Evolutionary conservation across 306 rosid genomes (phyloP).

Genomic region (Chamaecrista fasciculata): DNA sequence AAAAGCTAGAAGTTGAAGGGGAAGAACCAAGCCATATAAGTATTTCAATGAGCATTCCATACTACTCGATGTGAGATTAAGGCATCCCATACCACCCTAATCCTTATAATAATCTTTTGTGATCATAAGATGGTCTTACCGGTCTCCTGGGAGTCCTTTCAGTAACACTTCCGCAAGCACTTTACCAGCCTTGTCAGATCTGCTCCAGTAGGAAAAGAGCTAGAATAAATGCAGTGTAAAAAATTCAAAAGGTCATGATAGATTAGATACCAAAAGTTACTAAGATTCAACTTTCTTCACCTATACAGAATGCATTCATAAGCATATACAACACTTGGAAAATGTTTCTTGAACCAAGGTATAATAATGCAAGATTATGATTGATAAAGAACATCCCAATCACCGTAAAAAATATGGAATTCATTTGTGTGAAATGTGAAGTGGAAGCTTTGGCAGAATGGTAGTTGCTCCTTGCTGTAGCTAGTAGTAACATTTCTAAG

Average conservation of each 20-base stretch:
- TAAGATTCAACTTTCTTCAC: constrained; percentile 2
- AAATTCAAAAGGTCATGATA: neutral
- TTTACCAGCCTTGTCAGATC: constrained; percentile 73
- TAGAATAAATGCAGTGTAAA: constrained; percentile 16
- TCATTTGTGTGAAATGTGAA: neutral
- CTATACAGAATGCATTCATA: neutral
- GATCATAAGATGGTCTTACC: constrained; percentile 44
- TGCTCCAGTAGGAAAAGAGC: constrained; percentile 28
- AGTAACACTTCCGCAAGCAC: constrained; percentile 59
- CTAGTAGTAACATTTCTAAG: neutral
- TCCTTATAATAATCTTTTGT: constrained; percentile 30
- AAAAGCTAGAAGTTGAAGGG: too few relatives aligned
- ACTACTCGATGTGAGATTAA: too few relatives aligned
- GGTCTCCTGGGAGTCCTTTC: constrained; percentile 61
- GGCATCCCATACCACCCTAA: too few relatives aligned
- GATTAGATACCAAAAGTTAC: constrained; percentile 1
- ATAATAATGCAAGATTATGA: neutral
- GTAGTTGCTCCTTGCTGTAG: neutral
- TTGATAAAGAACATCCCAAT: neutral
- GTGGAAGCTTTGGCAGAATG: constrained; percentile 7
- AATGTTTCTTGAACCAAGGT: neutral
- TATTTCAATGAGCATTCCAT: too few relatives aligned
- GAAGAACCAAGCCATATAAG: too few relatives aligned
- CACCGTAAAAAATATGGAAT: neutral
- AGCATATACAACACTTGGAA: neutral